Evolutionary conservation across 75 land plant species (phyloP).

Genomic region (Pinus taeda): DNA sequence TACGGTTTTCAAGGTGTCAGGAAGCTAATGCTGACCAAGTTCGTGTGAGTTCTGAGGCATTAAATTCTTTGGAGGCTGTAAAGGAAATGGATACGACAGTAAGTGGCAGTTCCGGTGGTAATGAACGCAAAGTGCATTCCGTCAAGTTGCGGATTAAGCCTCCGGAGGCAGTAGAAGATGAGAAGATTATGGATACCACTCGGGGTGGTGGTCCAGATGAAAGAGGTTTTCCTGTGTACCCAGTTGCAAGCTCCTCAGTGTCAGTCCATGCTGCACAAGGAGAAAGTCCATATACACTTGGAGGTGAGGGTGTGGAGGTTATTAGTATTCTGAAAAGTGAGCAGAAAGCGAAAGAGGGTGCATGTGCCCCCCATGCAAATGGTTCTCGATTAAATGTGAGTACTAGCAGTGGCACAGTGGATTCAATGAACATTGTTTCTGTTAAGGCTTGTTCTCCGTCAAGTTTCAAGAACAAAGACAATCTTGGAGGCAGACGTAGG

Average conservation of each 20-base stretch:
- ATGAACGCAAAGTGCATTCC: slow-evolving; percentile 19
- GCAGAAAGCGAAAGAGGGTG: slow-evolving; percentile 23
- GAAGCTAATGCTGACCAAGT: slow-evolving; percentile 11
- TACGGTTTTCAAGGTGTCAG: background rate
- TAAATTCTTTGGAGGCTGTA: slow-evolving; percentile 6
- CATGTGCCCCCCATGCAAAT: slow-evolving; percentile 26
- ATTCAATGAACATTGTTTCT: slow-evolving; percentile 33
- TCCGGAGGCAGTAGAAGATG: slow-evolving; percentile 38
- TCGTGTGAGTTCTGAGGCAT: background rate
- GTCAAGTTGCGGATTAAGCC: slow-evolving; percentile 57
- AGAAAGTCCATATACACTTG: background rate
- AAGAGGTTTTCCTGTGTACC: slow-evolving; percentile 14
- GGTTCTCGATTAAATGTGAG: slow-evolving; percentile 49
- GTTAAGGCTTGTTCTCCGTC: slow-evolving; percentile 21
- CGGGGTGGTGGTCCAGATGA: slow-evolving; percentile 28
- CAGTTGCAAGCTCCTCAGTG: slow-evolving; percentile 38
- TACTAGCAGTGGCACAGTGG: slow-evolving; percentile 66
- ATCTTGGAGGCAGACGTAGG: slow-evolving; percentile 11
- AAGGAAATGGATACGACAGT: slow-evolving; percentile 19
- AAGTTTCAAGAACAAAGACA: slow-evolving; percentile 8
- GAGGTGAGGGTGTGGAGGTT: background rate
- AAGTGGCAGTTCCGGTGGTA: slow-evolving; percentile 12
- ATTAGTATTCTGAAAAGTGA: background rate
- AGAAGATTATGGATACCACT: slow-evolving; percentile 14
- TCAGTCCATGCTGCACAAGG: slow-evolving; percentile 20